phyloP scores from a whole-genome alignment of 306 rosid genomes.

The Gastrolobium villosum region DNA sequence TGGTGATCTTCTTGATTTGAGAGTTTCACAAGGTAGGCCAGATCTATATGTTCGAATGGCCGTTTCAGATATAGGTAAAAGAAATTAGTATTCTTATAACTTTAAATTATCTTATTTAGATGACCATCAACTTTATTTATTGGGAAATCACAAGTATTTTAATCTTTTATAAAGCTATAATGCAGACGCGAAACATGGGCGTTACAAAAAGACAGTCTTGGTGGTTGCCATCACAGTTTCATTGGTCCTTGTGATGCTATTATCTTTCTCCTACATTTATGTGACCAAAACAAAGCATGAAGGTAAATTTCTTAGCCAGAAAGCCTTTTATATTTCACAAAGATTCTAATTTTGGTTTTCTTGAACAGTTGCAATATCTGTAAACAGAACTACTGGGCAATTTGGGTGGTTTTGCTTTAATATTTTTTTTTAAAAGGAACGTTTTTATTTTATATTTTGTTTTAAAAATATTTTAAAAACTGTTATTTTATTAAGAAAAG shows the following conservation, averaged over 20 bases:
- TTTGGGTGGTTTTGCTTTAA: no score
- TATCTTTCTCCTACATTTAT: conserved; percentile 10
- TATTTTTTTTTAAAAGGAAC: no score
- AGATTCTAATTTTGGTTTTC: no score
- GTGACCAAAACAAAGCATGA: neutral
- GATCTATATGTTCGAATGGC: conserved; percentile 42
- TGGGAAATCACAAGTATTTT: neutral
- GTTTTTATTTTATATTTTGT: no score
- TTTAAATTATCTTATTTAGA: neutral
- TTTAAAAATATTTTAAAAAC: no score
- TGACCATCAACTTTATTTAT: neutral
- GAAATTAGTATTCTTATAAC: neutral
- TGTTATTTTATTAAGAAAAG: no score
- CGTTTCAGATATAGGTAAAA: neutral
- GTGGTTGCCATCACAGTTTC: neutral
- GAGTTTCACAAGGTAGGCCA: neutral
- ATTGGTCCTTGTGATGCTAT: neutral
- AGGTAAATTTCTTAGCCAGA: conserved; percentile 23
- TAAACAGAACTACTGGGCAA: no score
- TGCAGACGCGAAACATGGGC: conserved; percentile 15
- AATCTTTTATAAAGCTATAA: neutral
- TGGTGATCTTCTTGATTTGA: conserved; percentile 21
- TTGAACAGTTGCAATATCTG: no score
- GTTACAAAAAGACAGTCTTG: neutral
- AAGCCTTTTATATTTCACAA: neutral